These are phyloP conservation scores for Lentinus brumalis DNA, from an alignment of 768 basidiomycete species.

Conservation along the genomic window DNA sequence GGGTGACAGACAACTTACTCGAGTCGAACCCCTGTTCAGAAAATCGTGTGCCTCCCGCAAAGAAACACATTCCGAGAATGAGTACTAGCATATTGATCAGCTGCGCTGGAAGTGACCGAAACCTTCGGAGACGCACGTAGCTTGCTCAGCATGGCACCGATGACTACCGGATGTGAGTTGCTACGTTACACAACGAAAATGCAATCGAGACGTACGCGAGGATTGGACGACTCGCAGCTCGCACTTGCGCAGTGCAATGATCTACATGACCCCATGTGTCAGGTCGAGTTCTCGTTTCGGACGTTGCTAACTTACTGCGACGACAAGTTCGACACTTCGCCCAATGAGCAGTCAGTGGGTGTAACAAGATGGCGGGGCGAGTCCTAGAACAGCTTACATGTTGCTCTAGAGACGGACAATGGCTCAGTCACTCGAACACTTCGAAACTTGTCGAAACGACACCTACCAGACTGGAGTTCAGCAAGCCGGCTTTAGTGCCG, in stretches of 20 bases:
- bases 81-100: constrained; percentile 51
- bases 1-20: constrained; percentile 44
- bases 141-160: constrained; percentile 84
- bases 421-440: constrained; percentile 37
- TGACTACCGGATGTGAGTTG: constrained; percentile 45
- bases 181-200: background rate
- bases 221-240: constrained; percentile 82
- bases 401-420: constrained; percentile 54
- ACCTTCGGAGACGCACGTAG: constrained; percentile 44
- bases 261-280: constrained; percentile 39
- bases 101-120: background rate
- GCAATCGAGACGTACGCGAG: constrained; percentile 52
- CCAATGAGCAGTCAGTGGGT: background rate
- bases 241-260: constrained; percentile 81
- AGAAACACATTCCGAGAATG: constrained; percentile 84
- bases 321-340: constrained; percentile 57
- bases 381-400: constrained; percentile 45
- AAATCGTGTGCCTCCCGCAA: constrained; percentile 76
- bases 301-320: constrained; percentile 56
- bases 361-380: no score
- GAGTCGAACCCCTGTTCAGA: constrained; percentile 78
- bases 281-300: background rate
- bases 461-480: constrained; percentile 80
- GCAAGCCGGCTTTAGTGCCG: constrained; percentile 71
- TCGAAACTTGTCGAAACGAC: background rate